Percentiles rank a stretch among this genome's conserved stretches.
Conservation (phyloP, 75 land plant genomes). For the Gnetum montanum region DNA sequence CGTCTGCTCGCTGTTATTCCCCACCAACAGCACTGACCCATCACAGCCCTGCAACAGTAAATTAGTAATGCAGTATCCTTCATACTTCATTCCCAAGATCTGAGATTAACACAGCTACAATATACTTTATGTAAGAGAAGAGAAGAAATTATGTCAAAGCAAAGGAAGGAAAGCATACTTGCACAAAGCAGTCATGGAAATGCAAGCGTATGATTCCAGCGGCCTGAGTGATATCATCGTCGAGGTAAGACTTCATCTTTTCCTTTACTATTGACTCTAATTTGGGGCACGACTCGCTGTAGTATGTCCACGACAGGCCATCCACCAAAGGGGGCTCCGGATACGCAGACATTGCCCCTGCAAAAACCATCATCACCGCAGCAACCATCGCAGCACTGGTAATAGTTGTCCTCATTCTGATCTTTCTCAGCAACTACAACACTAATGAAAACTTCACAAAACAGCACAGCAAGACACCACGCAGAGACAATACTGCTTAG, state of each 20-base stretch:
- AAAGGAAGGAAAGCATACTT: background rate
- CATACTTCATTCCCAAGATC: no score
- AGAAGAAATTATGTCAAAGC: background rate
- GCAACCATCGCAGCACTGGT: no score
- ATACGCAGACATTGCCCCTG: no score
- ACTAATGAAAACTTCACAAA: no score
- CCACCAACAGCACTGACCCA: slow-evolving; percentile 43
- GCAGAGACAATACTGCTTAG: no score
- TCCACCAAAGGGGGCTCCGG: no score
- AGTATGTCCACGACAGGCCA: background rate
- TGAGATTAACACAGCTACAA: no score
- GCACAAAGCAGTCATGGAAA: slow-evolving; percentile 2
- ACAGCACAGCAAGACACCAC: no score
- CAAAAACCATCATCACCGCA: no score
- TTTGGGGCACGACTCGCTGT: background rate
- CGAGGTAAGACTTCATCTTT: background rate
- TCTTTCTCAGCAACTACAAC: no score
- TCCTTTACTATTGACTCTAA: background rate
- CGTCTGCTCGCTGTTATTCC: slow-evolving; percentile 21
- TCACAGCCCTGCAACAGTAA: slow-evolving; percentile 37
- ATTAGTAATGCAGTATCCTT: background rate
- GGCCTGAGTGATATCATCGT: slow-evolving; percentile 1
- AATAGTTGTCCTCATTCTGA: no score
- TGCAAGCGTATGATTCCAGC: background rate
- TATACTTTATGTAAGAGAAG: no score